Conservation (phyloP, 306 rosid genomes). For the Cajanus cajan region DNA sequence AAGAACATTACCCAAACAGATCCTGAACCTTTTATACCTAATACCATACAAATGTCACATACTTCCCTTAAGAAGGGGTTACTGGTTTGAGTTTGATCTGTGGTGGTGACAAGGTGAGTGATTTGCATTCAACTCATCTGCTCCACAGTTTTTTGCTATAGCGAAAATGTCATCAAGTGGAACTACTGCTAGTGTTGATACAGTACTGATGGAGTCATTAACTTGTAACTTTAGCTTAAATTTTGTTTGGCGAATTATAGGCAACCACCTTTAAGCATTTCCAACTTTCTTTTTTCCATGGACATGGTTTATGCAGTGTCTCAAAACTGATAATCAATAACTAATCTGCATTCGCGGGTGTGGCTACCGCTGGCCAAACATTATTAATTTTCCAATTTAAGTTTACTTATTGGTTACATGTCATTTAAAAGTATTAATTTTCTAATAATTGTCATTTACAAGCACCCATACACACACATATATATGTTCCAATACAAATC, state of each 20-base stretch:
- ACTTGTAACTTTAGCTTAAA: background rate
- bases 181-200: background rate
- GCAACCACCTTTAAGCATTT: background rate
- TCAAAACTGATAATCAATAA: too few species aligned
- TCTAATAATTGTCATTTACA: background rate
- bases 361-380: too few species aligned
- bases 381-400: background rate
- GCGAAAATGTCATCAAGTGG: background rate
- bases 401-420: background rate
- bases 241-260: background rate
- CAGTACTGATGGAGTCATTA: background rate
- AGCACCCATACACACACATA: background rate
- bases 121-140: background rate
- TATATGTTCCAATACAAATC: background rate
- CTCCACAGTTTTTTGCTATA: background rate
- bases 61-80: background rate
- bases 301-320: too few species aligned
- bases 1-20: too few species aligned
- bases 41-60: background rate
- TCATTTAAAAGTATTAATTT: background rate
- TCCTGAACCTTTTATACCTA: background rate
- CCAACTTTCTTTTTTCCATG: too few species aligned
- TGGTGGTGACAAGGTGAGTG: background rate
- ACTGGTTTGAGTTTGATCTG: background rate
- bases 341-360: too few species aligned